phyloP scores from a whole-genome alignment of 2,329 filamentous ascomycete genomes.

The Botrytis fabae region DNA sequence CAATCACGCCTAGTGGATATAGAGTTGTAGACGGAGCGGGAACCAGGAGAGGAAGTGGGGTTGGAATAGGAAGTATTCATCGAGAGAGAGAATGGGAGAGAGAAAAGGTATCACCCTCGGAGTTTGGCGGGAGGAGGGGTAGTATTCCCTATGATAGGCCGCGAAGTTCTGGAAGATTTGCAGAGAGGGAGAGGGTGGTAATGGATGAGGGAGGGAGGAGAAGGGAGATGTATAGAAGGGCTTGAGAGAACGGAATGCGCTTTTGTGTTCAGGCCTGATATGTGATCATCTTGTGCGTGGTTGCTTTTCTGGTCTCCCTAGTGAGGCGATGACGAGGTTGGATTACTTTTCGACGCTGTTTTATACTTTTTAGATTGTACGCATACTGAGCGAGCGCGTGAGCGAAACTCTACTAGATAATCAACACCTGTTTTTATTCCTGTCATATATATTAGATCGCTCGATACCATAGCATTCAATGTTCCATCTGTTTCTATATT shows the following conservation, averaged over 20 bases:
- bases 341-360: not conserved
- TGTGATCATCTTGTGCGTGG: not conserved
- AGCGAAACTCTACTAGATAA: not conserved
- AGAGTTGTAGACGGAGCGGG: conserved; percentile 7
- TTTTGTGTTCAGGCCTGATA: not conserved
- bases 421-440: not conserved
- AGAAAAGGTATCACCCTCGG: not conserved
- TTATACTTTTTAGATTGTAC: not conserved
- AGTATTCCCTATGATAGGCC: conserved; percentile 1
- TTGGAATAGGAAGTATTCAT: not conserved
- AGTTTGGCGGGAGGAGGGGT: not conserved
- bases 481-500: not conserved
- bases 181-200: conserved; percentile 5
- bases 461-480: not conserved
- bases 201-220: conserved; percentile 18
- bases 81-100: conserved; percentile 4
- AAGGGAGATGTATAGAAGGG: conserved; percentile 6
- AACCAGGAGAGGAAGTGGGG: not conserved
- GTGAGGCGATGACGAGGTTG: not conserved
- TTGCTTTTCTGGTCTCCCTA: not conserved
- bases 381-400: not conserved
- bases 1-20: conserved; percentile 5
- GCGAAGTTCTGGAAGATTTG: conserved; percentile 13
- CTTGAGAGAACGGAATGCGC: not conserved
- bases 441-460: not conserved